These are phyloP conservation scores for Lindgomyces ingoldianus DNA, from an alignment of 495 filamentous ascomycete species.

Conservation along the genomic window DNA sequence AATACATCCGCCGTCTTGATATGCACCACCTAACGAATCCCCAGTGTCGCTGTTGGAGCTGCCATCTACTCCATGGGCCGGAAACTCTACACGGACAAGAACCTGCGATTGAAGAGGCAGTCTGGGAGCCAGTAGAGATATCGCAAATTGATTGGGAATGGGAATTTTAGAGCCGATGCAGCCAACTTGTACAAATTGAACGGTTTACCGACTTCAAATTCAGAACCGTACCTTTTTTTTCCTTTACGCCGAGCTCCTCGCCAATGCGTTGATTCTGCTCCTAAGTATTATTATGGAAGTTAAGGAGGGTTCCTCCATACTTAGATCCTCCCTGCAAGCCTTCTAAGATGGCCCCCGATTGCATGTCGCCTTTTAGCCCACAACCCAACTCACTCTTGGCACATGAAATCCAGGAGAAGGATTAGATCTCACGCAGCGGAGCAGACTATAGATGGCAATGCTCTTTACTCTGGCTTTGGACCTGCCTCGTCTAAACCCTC, in stretches of 20 bases:
- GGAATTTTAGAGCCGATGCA: slow-evolving; percentile 1
- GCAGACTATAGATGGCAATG: neutral
- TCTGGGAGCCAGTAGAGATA: slow-evolving; percentile 18
- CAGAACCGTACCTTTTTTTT: neutral
- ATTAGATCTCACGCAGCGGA: too few species aligned
- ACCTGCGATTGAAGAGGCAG: slow-evolving; percentile 66
- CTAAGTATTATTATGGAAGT: too few species aligned
- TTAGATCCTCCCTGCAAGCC: neutral
- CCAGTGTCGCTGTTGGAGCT: slow-evolving; percentile 66
- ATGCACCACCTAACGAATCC: neutral
- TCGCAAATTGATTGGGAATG: neutral
- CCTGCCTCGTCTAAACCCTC: slow-evolving; percentile 93
- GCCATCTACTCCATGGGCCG: slow-evolving; percentile 76
- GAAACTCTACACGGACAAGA: slow-evolving; percentile 88
- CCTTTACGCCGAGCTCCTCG: neutral
- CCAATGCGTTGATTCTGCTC: neutral
- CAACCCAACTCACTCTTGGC: too few species aligned
- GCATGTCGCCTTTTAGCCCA: too few species aligned
- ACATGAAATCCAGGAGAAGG: too few species aligned
- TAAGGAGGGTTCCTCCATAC: too few species aligned
- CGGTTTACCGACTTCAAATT: neutral
- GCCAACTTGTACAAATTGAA: slow-evolving; percentile 33
- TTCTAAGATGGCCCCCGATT: too few species aligned
- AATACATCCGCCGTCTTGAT: neutral
- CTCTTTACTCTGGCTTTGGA: slow-evolving; percentile 60